Base-by-base conservation (phyloP, 805 yeast species). In the Metschnikowia santaceciliae region DNA sequence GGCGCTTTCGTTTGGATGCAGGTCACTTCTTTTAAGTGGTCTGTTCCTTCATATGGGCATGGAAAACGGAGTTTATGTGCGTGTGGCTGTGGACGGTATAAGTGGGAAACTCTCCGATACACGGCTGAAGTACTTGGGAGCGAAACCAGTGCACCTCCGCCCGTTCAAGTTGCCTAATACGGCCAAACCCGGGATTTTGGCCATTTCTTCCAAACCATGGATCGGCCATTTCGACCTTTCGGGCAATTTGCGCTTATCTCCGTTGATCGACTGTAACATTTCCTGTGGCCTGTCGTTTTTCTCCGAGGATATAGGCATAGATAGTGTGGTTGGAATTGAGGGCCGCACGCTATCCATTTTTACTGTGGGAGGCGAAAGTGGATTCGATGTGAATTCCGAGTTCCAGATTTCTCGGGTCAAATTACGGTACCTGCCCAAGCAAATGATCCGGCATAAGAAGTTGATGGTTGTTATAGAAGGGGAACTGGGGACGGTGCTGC, bases 1-100 rank as follows among this genome's bases (percentile, higher is more conserved):
- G 64, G 84, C 82, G 1, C 64, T 91, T 20, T 76, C 84, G 37
- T 79, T 90, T 2, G 64, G 58, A 40, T 52, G 68, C 32, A 52
- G 64, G 2, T 65, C 72, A 0, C 54, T 71, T 8, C 55, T 66
- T 23, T 56, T 72, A 56, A 40, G 33, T 43, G 52, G 57, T 0
- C 51, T 70, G 3, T 75, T 70, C 52, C 75, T 88, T 10, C 95
- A 90, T 65, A 78, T 90, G 46, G 97, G 97, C 1, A 75, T 90
- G 74, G 77, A 70, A n/a, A 88, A 83, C 64, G 98, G 98, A 19
- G 81, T 91, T 1, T 89, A 86, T 67, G 83, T 84, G 2, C 71
- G 84, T 15, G 79, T 89, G 0, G 67, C 71, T 5, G 58, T 90
- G 36, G 89, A 87, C 60, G 61, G 64, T 0, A 59, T 69, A 4